Percentiles rank a stretch among this genome's conserved stretches.
phyloP scores from a whole-genome alignment of 2,329 filamentous ascomycete species.

The Pseudogymnoascus destructans region DNA sequence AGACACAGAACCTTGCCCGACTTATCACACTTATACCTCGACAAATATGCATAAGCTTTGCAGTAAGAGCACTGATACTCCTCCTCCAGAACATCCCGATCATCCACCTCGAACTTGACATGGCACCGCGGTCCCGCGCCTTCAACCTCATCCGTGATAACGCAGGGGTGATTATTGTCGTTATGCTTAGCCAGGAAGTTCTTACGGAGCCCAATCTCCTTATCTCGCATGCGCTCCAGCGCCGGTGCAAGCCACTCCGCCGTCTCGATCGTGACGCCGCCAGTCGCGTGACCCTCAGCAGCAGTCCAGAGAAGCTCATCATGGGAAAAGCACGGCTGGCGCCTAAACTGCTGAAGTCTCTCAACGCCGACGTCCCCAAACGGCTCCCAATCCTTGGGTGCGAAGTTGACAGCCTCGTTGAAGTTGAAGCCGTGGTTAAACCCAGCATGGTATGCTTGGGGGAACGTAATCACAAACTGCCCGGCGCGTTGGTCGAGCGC shows the following conservation, averaged over 20 bases:
- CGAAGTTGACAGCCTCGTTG: conserved; percentile 98
- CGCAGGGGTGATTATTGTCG: conserved; percentile 33
- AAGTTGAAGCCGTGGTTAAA: conserved; percentile 99
- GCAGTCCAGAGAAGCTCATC: conserved; percentile 90
- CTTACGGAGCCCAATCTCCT: conserved; percentile 57
- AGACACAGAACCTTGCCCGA: conserved; percentile 75
- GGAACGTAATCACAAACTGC: conserved; percentile 93
- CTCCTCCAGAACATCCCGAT: conserved; percentile 72
- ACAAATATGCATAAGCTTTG: conserved; percentile 84
- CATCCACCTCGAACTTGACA: conserved; percentile 50
- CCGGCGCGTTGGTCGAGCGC: conserved; percentile 93
- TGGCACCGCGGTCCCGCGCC: conserved; percentile 35
- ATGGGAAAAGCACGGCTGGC: conserved; percentile 93
- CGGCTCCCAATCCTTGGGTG: conserved; percentile 87
- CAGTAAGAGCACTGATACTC: conserved; percentile 87
- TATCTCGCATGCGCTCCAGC: conserved; percentile 60
- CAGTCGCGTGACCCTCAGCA: conserved; percentile 59
- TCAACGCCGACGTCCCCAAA: conserved; percentile 79
- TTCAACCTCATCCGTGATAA: conserved; percentile 22
- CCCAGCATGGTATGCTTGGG: conserved; percentile 90
- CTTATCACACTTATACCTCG: conserved; percentile 73
- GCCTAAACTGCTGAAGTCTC: conserved; percentile 71
- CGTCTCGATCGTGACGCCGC: conserved; percentile 60
- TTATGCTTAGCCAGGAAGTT: conserved; percentile 56
- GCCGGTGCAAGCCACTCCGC: conserved; percentile 92